A percentile compares a stretch with the other conserved stretches of the same genome.
Conservation (phyloP, 2,329 filamentous ascomycete species). For the Calonectria pteridis region DNA sequence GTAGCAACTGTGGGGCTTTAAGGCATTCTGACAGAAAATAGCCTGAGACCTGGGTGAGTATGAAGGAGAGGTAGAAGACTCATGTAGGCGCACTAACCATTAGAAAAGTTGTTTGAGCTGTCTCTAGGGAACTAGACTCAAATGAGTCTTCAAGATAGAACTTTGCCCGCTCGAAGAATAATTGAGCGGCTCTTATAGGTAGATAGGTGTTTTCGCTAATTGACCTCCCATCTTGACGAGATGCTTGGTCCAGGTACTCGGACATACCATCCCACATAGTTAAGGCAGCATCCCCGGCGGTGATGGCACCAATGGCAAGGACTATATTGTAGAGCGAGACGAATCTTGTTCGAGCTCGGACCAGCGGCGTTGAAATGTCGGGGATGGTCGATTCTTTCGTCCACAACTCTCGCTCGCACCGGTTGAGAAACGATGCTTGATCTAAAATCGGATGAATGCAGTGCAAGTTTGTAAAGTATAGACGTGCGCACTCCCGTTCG, state of each 20-base stretch:
- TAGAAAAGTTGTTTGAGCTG: slow-evolving; percentile 24
- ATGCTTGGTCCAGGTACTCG: not conserved
- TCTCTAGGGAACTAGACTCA: slow-evolving; percentile 25
- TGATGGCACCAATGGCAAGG: slow-evolving; percentile 24
- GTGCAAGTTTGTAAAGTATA: slow-evolving; percentile 25
- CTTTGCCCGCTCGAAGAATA: slow-evolving; percentile 22
- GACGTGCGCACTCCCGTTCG: slow-evolving; percentile 16
- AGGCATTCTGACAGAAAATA: slow-evolving; percentile 25
- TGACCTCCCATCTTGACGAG: not conserved
- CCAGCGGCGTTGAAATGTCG: not conserved
- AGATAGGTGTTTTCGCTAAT: slow-evolving; percentile 5
- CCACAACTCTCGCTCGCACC: slow-evolving; percentile 18
- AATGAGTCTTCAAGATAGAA: slow-evolving; percentile 16
- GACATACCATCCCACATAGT: slow-evolving; percentile 9
- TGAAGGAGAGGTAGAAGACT: not conserved
- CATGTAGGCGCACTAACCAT: slow-evolving; percentile 9
- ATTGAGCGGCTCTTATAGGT: slow-evolving; percentile 9
- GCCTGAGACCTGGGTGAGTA: not conserved
- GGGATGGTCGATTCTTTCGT: not conserved
- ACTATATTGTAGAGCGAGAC: slow-evolving; percentile 23
- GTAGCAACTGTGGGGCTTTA: slow-evolving; percentile 28
- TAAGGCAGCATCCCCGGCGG: slow-evolving; percentile 6
- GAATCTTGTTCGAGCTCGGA: slow-evolving; percentile 11
- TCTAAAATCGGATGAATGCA: slow-evolving; percentile 26
- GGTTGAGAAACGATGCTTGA: slow-evolving; percentile 8